Percentiles rank a stretch among this genome's conserved stretches.
phyloP scores from a whole-genome alignment of 2,329 filamentous ascomycete genomes.

The Paraconiothyrium brasiliense region DNA sequence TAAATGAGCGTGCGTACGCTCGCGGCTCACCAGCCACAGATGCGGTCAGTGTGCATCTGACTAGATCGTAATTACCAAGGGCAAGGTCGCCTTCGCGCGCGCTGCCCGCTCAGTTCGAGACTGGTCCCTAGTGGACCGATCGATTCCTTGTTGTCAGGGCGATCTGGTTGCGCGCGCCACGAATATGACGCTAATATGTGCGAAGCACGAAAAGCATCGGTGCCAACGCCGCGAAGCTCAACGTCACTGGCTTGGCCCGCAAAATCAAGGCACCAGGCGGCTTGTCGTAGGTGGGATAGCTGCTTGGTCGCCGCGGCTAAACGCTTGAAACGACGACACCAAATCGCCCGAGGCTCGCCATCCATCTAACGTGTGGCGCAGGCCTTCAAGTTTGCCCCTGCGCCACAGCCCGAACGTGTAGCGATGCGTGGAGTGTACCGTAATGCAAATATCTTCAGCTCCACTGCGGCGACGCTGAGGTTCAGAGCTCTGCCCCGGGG shows the following conservation, averaged over 20 bases:
- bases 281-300: not conserved
- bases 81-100: not conserved
- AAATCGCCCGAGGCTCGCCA: not conserved
- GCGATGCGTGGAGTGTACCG: not conserved
- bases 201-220: slow-evolving; percentile 13
- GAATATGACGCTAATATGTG: slow-evolving; percentile 9
- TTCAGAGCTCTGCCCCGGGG: not conserved
- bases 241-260: slow-evolving; percentile 18
- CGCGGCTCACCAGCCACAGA: slow-evolving; percentile 9
- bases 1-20: not conserved
- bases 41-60: slow-evolving; percentile 16
- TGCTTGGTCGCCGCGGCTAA: slow-evolving; percentile 20
- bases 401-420: slow-evolving; percentile 1
- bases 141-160: slow-evolving; percentile 11
- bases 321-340: slow-evolving; percentile 22
- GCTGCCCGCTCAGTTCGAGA: slow-evolving; percentile 4
- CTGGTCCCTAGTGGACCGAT: not conserved
- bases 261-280: slow-evolving; percentile 18
- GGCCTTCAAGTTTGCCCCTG: not conserved
- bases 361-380: not conserved
- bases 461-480: not conserved
- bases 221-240: slow-evolving; percentile 7
- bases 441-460: not conserved
- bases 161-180: slow-evolving; percentile 5
- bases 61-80: slow-evolving; percentile 2